phyloP scores from a whole-genome alignment of 2,329 filamentous ascomycete genomes.

The Lasiodiplodia hormozganensis region DNA sequence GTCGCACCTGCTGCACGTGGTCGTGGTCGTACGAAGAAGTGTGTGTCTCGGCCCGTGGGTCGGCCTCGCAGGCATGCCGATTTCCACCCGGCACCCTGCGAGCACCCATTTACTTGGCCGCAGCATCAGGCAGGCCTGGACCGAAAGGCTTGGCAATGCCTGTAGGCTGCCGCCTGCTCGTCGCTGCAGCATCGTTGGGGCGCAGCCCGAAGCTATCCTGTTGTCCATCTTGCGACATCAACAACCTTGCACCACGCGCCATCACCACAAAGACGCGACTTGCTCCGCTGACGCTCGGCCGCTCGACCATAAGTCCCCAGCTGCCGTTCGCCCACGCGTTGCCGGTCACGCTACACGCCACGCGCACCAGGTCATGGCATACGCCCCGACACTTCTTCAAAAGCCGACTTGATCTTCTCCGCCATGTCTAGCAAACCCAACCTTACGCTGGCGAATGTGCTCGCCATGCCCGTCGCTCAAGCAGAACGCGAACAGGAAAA shows the following conservation, averaged over 20 bases:
- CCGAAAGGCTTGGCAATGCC: not conserved
- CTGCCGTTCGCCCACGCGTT: not conserved
- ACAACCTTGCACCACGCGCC: not conserved
- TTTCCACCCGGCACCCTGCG: not conserved
- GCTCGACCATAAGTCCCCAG: not conserved
- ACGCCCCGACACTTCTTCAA: not conserved
- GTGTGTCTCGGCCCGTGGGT: not conserved
- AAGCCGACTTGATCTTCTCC: not conserved
- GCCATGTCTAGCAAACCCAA: not conserved
- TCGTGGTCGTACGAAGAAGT: not conserved
- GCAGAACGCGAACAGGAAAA: not conserved
- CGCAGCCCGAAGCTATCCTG: not conserved
- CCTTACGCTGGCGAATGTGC: not conserved
- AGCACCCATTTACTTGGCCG: not conserved
- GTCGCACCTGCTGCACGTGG: not conserved
- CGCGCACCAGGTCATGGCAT: not conserved
- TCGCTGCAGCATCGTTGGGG: not conserved
- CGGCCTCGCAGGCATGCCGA: slow-evolving; percentile 6
- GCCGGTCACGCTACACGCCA: not conserved
- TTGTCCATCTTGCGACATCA: not conserved
- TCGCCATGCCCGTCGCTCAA: not conserved
- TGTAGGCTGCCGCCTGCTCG: not conserved
- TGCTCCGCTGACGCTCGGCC: not conserved
- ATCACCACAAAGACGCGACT: not conserved
- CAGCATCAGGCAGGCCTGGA: not conserved